These are phyloP conservation scores for Zygosaccharomyces sapae DNA, from an alignment of 1,139 yeast genomes.

Conservation along the genomic window DNA sequence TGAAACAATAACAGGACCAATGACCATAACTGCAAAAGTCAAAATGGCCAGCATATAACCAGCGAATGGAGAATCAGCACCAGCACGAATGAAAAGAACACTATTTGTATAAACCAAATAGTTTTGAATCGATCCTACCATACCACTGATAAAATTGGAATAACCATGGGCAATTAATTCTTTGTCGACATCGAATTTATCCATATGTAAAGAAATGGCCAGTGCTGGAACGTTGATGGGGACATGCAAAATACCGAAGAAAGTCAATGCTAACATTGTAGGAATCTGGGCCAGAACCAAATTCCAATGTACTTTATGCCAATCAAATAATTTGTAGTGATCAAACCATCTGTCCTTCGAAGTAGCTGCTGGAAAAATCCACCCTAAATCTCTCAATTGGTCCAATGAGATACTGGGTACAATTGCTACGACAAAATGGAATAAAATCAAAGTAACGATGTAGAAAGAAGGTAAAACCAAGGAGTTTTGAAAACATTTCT, in stretches of 20 bases:
- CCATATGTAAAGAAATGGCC: conserved; percentile 85
- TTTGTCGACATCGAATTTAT: conserved; percentile 77
- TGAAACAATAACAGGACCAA: conserved; percentile 91
- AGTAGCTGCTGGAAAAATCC: conserved; percentile 64
- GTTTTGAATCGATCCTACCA: conserved; percentile 83
- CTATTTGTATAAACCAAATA: conserved; percentile 93
- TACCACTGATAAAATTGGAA: conserved; percentile 80
- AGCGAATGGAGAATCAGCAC: conserved; percentile 85
- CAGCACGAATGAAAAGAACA: conserved; percentile 84
- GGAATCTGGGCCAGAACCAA: conserved; percentile 70
- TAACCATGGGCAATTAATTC: conserved; percentile 94
- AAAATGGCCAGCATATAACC: conserved; percentile 82
- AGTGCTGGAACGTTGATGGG: conserved; percentile 97
- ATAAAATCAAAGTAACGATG: conserved; percentile 60
- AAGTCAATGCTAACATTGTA: conserved; percentile 91
- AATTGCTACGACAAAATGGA: conserved; percentile 62
- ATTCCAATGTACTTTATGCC: conserved; percentile 67
- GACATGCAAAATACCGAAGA: conserved; percentile 91
- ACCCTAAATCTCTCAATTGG: conserved; percentile 67
- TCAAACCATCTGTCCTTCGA: conserved; percentile 82
- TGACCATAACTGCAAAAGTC: conserved; percentile 73
- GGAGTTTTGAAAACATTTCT: conserved; percentile 64
- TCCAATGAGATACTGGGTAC: conserved; percentile 64
- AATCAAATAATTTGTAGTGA: conserved; percentile 70
- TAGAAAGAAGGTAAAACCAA: conserved; percentile 78